Percentiles rank a stretch among this genome's conserved stretches.
Evolutionary conservation across 345 rosid species (phyloP).

Genomic region (Alliaria petiolata): DNA sequence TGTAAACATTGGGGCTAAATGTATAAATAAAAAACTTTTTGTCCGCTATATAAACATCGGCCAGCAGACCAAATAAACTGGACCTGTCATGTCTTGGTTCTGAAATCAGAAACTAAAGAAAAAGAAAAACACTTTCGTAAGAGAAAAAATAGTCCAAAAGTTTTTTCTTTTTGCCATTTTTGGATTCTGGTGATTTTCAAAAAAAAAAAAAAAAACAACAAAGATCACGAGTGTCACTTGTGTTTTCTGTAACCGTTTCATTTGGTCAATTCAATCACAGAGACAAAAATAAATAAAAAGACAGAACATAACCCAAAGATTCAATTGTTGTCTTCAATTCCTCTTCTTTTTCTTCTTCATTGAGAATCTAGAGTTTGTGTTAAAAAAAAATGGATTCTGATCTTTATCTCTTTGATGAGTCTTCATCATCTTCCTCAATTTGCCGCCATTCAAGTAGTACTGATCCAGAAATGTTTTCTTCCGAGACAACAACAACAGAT

Average conservation of each 20-base stretch:
- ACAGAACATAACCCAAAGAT: slow-evolving; percentile 17
- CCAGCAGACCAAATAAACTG: slow-evolving; percentile 26
- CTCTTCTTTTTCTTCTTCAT: neutral
- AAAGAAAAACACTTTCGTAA: neutral
- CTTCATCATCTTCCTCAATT: slow-evolving; percentile 40
- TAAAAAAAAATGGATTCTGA: slow-evolving; percentile 68
- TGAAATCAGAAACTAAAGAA: slow-evolving; percentile 17
- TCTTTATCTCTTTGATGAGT: slow-evolving; percentile 44
- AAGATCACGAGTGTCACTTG: slow-evolving; percentile 39
- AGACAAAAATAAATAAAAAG: slow-evolving; percentile 1
- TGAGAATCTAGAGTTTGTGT: slow-evolving; percentile 6
- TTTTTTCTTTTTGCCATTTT: slow-evolving; percentile 32
- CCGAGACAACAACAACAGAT: slow-evolving; percentile 35
- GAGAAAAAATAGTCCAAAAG: neutral
- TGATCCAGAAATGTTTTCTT: slow-evolving; percentile 44
- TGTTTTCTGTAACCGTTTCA: slow-evolving; percentile 31
- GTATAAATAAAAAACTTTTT: neutral
- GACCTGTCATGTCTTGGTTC: slow-evolving; percentile 32
- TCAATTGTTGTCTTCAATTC: neutral
- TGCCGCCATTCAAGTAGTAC: slow-evolving; percentile 24
- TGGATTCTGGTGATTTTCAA: slow-evolving; percentile 28
- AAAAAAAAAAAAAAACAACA: slow-evolving; percentile 1
- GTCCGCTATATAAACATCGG: slow-evolving; percentile 24
- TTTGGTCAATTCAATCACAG: slow-evolving; percentile 18
- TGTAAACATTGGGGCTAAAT: neutral